These are phyloP conservation scores for Allantophomopsis cytisporea DNA, from an alignment of 2,329 filamentous ascomycete genomes.

Conservation along the genomic window DNA sequence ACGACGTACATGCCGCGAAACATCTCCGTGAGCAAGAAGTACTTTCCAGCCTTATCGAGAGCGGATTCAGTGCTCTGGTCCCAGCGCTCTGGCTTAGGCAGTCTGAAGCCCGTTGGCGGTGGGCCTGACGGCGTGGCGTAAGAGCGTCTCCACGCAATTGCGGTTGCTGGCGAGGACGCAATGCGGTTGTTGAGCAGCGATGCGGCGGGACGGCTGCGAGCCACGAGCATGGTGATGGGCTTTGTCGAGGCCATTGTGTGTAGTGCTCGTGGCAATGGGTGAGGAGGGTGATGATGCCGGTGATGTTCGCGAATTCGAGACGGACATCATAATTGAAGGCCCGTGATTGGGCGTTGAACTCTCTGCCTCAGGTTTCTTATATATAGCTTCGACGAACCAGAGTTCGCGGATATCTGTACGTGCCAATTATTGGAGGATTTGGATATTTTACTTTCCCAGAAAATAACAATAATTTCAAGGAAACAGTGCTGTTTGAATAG, in stretches of 20 bases:
- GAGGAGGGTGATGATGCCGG: constrained; percentile 8
- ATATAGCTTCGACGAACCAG: too few relatives aligned
- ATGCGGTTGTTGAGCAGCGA: constrained; percentile 12
- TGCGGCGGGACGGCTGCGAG: constrained; percentile 16
- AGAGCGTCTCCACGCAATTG: constrained; percentile 9
- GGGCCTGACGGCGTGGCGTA: constrained; percentile 59
- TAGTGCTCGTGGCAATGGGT: constrained; percentile 16
- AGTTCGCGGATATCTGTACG: too few relatives aligned
- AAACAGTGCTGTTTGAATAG: too few relatives aligned
- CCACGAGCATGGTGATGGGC: constrained; percentile 21
- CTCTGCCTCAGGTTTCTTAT: too few relatives aligned
- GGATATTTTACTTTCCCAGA: too few relatives aligned
- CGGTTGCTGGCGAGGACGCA: constrained; percentile 10
- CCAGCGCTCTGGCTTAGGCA: constrained; percentile 63
- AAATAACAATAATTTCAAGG: too few relatives aligned
- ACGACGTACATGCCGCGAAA: constrained; percentile 95
- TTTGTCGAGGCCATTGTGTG: constrained; percentile 19
- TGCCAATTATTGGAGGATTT: too few relatives aligned
- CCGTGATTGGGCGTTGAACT: background rate
- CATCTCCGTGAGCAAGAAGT: constrained; percentile 94
- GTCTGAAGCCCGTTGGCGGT: constrained; percentile 69
- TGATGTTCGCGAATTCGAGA: background rate
- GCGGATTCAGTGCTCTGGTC: constrained; percentile 65
- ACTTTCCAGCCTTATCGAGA: constrained; percentile 77
- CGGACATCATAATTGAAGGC: background rate